Conservation (phyloP, 2,329 filamentous ascomycete genomes). For the Lasiodiplodia hormozganensis region DNA sequence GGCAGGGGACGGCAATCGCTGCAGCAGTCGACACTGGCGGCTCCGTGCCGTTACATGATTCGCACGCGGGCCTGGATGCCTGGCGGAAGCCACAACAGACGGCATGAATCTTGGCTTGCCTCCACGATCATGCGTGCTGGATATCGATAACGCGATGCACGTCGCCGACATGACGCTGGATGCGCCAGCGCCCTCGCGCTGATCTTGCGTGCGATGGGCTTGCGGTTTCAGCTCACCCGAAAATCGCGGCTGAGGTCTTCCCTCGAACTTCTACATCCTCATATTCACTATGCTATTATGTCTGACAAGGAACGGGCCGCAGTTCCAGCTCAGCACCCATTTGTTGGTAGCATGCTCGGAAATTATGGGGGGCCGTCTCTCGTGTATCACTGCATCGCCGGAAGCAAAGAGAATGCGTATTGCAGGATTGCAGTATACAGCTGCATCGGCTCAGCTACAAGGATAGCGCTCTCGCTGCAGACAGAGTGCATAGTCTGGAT, state of each 20-base stretch:
- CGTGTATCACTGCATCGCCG: conserved; percentile 13
- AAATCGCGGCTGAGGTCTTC: conserved; percentile 6
- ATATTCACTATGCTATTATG: conserved; percentile 10
- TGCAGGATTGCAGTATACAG: conserved; percentile 11
- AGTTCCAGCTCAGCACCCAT: background rate
- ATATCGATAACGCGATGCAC: conserved; percentile 23
- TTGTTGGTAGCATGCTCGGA: background rate
- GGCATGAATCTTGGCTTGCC: conserved; percentile 23
- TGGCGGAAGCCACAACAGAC: conserved; percentile 1
- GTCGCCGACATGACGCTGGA: conserved; percentile 11
- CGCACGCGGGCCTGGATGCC: background rate
- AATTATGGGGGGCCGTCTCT: conserved; percentile 18
- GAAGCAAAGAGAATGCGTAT: conserved; percentile 1
- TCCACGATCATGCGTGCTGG: conserved; percentile 20
- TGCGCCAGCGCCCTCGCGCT: conserved; percentile 9
- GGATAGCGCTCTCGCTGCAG: background rate
- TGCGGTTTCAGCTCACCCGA: conserved; percentile 14
- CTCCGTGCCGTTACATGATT: background rate
- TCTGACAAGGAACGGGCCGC: conserved; percentile 16
- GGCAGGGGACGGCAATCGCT: conserved; percentile 14
- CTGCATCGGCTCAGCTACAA: conserved; percentile 10
- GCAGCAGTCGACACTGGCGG: background rate
- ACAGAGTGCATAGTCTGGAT: background rate
- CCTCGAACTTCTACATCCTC: conserved; percentile 3
- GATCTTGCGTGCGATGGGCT: conserved; percentile 17